Evolutionary conservation across 1,139 yeast species (phyloP), one percentile per base, ranked within the genome.

Genomic region (Geotrichum carabidarum): DNA sequence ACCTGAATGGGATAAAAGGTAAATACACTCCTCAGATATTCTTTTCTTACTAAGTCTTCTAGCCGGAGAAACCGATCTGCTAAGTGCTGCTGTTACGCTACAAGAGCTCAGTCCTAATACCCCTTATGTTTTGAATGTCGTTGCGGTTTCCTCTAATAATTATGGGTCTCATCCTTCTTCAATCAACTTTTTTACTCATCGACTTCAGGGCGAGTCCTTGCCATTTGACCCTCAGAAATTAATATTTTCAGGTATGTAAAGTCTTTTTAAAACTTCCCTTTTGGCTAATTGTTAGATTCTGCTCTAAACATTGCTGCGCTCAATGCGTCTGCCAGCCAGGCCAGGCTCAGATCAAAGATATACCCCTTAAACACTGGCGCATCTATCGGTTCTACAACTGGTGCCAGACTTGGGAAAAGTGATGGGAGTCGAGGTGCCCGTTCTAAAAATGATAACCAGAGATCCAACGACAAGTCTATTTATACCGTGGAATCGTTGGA

Each of bases 121-220:
- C 9, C 74, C 74, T 57, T 83, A 83, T 66, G 78, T 78, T 58
- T 65, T 83, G 9, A 83, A 81, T 58, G 72, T 83, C 17, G 74
- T 82, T 14, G 81, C 86, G 0, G 78, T 81, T 44, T 66, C 69
- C 55, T 63, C 68, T 4, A 65, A 65, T 48, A 65, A 66, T 57
- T 68, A 66, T 56, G 63, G 66, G 36, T 65, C 70, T 15, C 65
- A 63, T 50, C 64, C 66, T 2, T 56, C 65, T 2, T 59, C 62
- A 1, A 54, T 65, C 8, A 57, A 60, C 15, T 60, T 65, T 1
- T 65, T 63, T 43, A 67, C 70, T 8, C 60, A 61, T 43, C 59
- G 59, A 22, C 45, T 42, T 11, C 46, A 53, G 15, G 60, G 58
- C 27, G 66, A 63, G 14, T 2, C 22, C 7, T 44, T 44, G 38